phyloP scores from a whole-genome alignment of 208 protist species.

The Wallacemonas sp. region DNA sequence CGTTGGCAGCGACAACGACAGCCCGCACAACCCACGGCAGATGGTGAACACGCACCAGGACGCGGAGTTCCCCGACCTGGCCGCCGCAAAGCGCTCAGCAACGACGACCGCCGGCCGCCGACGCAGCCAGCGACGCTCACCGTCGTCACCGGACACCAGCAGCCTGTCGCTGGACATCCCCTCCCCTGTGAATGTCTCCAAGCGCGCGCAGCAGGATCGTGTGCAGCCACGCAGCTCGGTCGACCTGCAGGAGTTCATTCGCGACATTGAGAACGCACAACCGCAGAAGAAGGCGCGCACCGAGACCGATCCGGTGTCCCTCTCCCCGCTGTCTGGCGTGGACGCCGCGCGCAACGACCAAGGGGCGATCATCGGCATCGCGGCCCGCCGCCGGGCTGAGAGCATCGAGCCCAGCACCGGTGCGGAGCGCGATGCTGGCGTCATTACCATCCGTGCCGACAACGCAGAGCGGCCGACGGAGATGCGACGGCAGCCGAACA shows the following conservation, averaged over 20 bases:
- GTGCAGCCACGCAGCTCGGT: slow-evolving; percentile 52
- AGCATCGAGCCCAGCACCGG: slow-evolving; percentile 43
- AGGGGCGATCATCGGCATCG: slow-evolving; percentile 76
- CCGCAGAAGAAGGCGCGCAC: slow-evolving; percentile 18
- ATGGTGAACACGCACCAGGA: slow-evolving; percentile 67
- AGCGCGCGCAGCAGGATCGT: slow-evolving; percentile 22
- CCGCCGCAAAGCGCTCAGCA: slow-evolving; percentile 14
- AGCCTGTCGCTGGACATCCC: slow-evolving; percentile 66
- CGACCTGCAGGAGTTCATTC: slow-evolving; percentile 50
- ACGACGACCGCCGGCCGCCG: background rate
- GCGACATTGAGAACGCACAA: slow-evolving; percentile 23
- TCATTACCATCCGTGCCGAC: slow-evolving; percentile 72
- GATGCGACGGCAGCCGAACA: slow-evolving; percentile 45
- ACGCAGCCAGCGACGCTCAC: slow-evolving; percentile 18
- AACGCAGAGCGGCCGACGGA: slow-evolving; percentile 65
- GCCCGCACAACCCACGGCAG: slow-evolving; percentile 54
- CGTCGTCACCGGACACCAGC: slow-evolving; percentile 23
- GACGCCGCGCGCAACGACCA: slow-evolving; percentile 47
- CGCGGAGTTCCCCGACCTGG: slow-evolving; percentile 53
- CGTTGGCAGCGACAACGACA: slow-evolving; percentile 53
- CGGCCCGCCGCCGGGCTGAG: slow-evolving; percentile 62
- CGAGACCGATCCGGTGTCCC: slow-evolving; percentile 17
- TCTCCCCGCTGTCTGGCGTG: slow-evolving; percentile 17
- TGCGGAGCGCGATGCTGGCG: slow-evolving; percentile 21
- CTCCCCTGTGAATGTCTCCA: slow-evolving; percentile 53